Percentiles rank a stretch among this genome's conserved stretches.
Evolutionary conservation across 768 basidiomycete species (phyloP).

Genomic region (Heimioporus sp.): DNA sequence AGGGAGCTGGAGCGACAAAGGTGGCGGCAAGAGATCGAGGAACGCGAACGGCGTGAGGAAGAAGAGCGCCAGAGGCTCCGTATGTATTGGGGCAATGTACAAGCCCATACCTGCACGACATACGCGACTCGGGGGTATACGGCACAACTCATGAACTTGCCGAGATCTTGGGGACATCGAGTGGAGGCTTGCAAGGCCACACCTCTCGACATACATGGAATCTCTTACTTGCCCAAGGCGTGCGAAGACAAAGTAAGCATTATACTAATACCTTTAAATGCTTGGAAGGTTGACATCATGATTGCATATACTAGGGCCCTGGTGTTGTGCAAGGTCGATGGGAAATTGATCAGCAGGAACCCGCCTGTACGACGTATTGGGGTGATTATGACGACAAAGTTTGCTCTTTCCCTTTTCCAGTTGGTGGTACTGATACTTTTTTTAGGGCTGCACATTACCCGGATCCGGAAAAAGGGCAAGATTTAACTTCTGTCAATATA

Average conservation of each 20-base stretch:
- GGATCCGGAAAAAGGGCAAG: constrained; percentile 23
- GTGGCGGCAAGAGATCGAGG: constrained; percentile 17
- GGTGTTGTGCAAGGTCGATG: constrained; percentile 26
- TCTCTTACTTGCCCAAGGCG: constrained; percentile 10
- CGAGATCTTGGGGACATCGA: constrained; percentile 13
- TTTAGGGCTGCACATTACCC: constrained; percentile 24
- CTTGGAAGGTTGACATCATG: not conserved
- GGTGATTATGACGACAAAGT: constrained; percentile 26
- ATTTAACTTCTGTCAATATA: not conserved
- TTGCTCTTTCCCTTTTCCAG: not conserved
- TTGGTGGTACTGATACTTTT: not conserved
- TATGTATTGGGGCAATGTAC: constrained; percentile 22
- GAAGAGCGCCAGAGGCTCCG: constrained; percentile 22
- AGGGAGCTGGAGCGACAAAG: not conserved
- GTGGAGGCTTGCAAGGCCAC: constrained; percentile 23
- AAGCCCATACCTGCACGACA: constrained; percentile 21
- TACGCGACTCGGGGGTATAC: constrained; percentile 30
- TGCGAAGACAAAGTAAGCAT: constrained; percentile 23
- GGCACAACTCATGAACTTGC: constrained; percentile 30
- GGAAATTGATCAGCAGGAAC: constrained; percentile 23
- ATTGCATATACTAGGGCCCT: constrained; percentile 9
- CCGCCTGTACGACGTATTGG: constrained; percentile 28
- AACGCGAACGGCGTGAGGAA: constrained; percentile 16
- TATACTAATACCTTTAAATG: too few species aligned
- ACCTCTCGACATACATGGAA: constrained; percentile 21